Evolutionary conservation across 345 rosid species (phyloP).

Genomic region (Fremontodendron californicum): DNA sequence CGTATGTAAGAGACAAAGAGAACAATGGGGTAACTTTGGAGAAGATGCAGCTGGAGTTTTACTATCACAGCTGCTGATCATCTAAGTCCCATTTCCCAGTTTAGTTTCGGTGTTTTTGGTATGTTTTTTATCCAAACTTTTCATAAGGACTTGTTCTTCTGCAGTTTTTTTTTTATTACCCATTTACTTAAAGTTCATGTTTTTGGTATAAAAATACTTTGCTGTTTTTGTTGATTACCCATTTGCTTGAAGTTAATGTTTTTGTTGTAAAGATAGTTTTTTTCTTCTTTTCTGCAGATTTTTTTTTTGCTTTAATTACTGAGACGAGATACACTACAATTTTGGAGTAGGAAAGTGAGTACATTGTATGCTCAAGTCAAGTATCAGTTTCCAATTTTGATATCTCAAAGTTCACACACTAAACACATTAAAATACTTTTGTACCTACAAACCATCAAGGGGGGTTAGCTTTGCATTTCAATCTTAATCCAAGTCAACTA

Average conservation of each 20-base stretch:
- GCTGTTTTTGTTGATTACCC: constrained; percentile 16
- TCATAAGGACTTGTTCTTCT: not conserved
- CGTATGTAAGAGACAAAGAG: constrained; percentile 17
- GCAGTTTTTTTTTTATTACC: not conserved
- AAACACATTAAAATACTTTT: not conserved
- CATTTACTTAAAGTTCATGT: constrained; percentile 7
- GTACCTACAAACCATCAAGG: not conserved
- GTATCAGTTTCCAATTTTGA: not conserved
- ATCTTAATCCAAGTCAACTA: not conserved
- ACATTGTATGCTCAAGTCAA: not conserved
- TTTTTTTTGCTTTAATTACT: no score
- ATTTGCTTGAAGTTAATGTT: not conserved
- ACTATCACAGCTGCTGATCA: constrained; percentile 40
- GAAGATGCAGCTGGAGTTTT: constrained; percentile 41
- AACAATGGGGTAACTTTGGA: constrained; percentile 47
- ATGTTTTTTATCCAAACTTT: not conserved
- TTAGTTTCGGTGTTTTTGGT: not conserved
- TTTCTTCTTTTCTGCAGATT: constrained; percentile 7
- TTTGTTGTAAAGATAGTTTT: not conserved
- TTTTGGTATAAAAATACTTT: not conserved
- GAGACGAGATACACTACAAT: not conserved
- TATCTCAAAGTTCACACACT: no score
- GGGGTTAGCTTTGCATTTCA: constrained; percentile 2
- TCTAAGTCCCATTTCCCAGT: constrained; percentile 8
- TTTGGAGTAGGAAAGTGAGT: not conserved